Conservation (phyloP, 2,329 filamentous ascomycete genomes). For the Hawksworthiomyces lignivorus region DNA sequence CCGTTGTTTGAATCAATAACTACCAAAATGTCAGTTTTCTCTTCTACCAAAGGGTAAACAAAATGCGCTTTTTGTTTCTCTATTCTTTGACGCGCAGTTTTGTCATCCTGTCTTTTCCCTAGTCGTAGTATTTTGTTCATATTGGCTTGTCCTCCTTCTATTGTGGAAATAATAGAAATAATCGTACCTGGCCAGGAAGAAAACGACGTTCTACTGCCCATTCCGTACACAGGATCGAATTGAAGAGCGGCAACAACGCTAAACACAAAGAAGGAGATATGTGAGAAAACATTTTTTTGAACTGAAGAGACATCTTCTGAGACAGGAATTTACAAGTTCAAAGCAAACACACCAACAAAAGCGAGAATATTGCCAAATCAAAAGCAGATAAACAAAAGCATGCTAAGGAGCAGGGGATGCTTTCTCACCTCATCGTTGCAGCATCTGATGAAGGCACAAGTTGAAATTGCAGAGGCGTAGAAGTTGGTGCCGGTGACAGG, state of each 20-base stretch:
- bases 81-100: not conserved
- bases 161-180: not conserved
- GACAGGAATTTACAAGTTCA: too few relatives aligned
- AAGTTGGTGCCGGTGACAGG: conserved; percentile 1
- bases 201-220: conserved; percentile 14
- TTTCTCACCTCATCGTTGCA: conserved; percentile 13
- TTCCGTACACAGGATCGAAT: conserved; percentile 15
- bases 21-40: conserved; percentile 11
- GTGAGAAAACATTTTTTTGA: not conserved
- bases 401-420: not conserved
- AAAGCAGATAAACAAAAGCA: not conserved
- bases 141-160: not conserved
- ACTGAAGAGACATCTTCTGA: not conserved
- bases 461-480: not conserved
- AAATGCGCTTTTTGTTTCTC: not conserved
- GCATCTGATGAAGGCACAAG: conserved; percentile 5
- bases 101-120: too few relatives aligned
- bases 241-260: conserved; percentile 16
- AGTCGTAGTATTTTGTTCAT: not conserved
- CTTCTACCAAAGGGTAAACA: too few relatives aligned
- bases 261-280: conserved; percentile 2
- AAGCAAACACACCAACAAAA: too few relatives aligned
- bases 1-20: conserved; percentile 26
- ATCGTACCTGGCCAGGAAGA: conserved; percentile 15
- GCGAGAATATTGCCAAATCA: too few relatives aligned